phyloP scores from a whole-genome alignment of 805 yeast species.

The Saturnispora hagleri region DNA sequence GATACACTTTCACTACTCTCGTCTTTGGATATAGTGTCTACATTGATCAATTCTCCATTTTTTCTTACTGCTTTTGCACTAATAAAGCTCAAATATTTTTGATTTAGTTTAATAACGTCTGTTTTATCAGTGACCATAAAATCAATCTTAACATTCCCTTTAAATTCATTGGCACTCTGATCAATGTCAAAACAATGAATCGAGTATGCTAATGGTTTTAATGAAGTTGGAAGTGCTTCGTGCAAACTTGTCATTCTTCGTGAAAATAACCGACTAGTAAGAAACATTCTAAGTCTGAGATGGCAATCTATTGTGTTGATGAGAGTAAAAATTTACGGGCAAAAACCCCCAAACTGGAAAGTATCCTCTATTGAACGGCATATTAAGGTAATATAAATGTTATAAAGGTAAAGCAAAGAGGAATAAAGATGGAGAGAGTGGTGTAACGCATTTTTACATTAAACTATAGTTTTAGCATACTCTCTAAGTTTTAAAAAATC shows the following conservation, averaged over 20 bases:
- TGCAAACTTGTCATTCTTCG: conserved; percentile 36
- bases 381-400: too few relatives aligned
- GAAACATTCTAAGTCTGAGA: background rate
- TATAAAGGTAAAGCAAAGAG: background rate
- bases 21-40: conserved; percentile 14
- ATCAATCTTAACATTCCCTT: conserved; percentile 39
- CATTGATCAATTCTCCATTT: conserved; percentile 20
- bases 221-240: conserved; percentile 32
- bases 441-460: background rate
- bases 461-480: background rate
- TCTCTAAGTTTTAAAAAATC: background rate
- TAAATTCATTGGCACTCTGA: conserved; percentile 34
- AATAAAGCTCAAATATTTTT: conserved; percentile 32
- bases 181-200: conserved; percentile 55
- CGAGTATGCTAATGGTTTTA: conserved; percentile 68
- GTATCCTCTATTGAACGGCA: background rate
- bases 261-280: background rate
- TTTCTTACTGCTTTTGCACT: conserved; percentile 16
- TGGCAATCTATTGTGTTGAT: background rate
- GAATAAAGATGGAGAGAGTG: background rate
- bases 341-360: background rate
- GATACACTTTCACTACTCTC: conserved; percentile 53
- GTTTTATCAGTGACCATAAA: conserved; percentile 37
- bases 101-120: conserved; percentile 38
- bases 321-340: background rate